Evolutionary conservation across 2,329 filamentous ascomycete genomes (phyloP).

Genomic region (Apiospora koreana): DNA sequence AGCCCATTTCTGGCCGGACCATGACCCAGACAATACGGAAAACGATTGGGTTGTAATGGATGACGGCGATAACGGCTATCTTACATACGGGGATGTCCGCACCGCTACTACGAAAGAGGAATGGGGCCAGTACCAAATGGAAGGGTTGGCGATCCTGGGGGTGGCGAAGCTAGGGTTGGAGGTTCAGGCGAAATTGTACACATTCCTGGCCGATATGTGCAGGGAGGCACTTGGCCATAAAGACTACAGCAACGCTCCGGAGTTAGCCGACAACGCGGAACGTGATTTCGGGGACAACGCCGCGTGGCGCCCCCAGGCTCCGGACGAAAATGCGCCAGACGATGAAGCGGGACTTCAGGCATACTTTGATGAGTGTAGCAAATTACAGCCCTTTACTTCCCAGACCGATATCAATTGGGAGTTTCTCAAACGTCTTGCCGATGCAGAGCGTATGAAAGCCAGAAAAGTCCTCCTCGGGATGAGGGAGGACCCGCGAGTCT

Average conservation of each 20-base stretch:
- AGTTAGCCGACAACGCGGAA: background rate
- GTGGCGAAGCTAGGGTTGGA: background rate
- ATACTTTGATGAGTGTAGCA: background rate
- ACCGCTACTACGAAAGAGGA: background rate
- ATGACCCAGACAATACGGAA: too few relatives aligned
- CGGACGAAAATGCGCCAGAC: background rate
- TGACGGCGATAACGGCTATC: too few relatives aligned
- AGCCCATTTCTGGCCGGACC: too few relatives aligned
- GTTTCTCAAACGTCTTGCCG: background rate
- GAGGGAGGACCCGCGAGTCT: background rate
- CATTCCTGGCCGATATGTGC: background rate
- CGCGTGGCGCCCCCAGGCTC: background rate
- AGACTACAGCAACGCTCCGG: background rate
- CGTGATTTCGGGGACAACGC: too few relatives aligned
- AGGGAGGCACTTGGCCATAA: background rate
- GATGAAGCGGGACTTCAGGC: background rate
- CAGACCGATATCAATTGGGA: background rate
- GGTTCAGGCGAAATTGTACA: background rate
- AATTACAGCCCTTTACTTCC: too few relatives aligned
- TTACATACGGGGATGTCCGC: too few relatives aligned
- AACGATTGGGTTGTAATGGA: too few relatives aligned
- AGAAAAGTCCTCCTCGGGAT: background rate
- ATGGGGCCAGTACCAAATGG: too few relatives aligned
- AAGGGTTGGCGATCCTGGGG: background rate
- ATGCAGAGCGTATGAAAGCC: background rate